phyloP scores from a whole-genome alignment of 2,329 filamentous ascomycete species.

The Aspergillus sp. region DNA sequence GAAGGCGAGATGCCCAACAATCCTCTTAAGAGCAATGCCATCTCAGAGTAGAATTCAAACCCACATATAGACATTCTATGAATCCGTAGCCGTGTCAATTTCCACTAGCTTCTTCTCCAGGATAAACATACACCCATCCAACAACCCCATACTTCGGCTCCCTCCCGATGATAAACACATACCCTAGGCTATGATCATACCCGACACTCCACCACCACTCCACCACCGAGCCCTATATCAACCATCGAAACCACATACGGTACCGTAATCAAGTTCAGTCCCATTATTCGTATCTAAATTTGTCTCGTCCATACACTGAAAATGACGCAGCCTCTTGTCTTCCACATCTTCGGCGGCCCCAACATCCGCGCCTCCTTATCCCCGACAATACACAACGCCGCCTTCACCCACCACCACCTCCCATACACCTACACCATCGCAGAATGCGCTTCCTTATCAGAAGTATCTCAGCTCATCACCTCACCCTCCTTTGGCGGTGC shows the following conservation, averaged over 20 bases:
- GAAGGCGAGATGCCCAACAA: no score
- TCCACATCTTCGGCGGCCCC: conserved; percentile 19
- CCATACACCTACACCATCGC: conserved; percentile 16
- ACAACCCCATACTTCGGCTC: no score
- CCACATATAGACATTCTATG: no score
- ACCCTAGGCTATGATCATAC: not conserved
- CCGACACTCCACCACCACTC: not conserved
- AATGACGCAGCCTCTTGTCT: not conserved
- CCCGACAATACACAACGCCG: conserved; percentile 26
- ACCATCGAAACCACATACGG: not conserved
- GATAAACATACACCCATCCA: no score
- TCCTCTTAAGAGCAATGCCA: no score
- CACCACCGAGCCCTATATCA: not conserved
- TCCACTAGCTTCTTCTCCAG: no score
- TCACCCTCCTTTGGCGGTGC: conserved; percentile 76
- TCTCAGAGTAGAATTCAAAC: no score
- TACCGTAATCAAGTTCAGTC: not conserved
- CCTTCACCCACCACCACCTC: conserved; percentile 14
- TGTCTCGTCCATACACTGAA: not conserved
- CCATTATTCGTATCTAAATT: not conserved
- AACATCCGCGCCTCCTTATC: conserved; percentile 21
- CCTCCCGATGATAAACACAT: no score
- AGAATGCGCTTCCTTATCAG: conserved; percentile 16
- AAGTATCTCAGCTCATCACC: conserved; percentile 56
- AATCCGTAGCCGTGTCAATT: no score